Conservation (phyloP, 73 alveolate species). For the Paramecium caudatum region DNA sequence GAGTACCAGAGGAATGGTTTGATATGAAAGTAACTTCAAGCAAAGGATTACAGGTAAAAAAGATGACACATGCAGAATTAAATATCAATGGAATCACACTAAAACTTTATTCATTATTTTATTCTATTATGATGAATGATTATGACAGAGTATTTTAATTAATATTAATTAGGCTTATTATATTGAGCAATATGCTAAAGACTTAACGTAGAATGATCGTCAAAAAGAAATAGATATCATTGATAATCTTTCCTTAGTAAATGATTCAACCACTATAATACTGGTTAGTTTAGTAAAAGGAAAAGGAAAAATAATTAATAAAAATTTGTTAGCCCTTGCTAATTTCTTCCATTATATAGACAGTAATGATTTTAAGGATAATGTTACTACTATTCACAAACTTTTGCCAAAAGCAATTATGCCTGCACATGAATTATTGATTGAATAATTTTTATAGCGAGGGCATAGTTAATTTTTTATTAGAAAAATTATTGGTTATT, state of each 20-base stretch:
- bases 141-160: constrained; percentile 37
- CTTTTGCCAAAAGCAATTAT: constrained; percentile 47
- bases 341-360: constrained; percentile 43
- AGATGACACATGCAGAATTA: constrained; percentile 49
- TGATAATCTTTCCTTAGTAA: neutral
- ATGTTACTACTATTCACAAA: constrained; percentile 16
- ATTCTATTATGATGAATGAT: constrained; percentile 47
- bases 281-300: constrained; percentile 25
- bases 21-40: constrained; percentile 11
- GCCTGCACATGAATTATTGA: constrained; percentile 28
- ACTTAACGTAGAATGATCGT: constrained; percentile 53
- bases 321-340: constrained; percentile 49
- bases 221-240: constrained; percentile 58
- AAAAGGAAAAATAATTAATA: constrained; percentile 41
- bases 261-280: constrained; percentile 35
- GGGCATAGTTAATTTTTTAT: constrained; percentile 60
- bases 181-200: constrained; percentile 48
- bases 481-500: constrained; percentile 44
- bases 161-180: neutral
- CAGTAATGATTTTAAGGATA: constrained; percentile 50
- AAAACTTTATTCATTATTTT: constrained; percentile 53
- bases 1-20: constrained; percentile 69
- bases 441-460: constrained; percentile 32
- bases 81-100: constrained; percentile 33
- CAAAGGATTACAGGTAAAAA: constrained; percentile 11